phyloP scores from a whole-genome alignment of 371 early-diverging fungal species.

The Syncephalastrum contaminatum region DNA sequence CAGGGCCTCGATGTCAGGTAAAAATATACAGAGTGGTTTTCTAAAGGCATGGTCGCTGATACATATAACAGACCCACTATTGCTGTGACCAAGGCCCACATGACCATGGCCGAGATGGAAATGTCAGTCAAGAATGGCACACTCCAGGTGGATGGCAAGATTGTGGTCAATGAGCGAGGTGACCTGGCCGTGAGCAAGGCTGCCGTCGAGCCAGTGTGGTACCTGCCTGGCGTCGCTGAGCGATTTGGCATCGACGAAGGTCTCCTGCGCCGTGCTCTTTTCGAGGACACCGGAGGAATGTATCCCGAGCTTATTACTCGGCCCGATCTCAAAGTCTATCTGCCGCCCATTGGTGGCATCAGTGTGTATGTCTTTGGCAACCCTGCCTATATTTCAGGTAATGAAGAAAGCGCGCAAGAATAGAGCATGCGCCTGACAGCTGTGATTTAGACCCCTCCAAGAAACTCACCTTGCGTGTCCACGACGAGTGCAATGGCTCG shows the following conservation, averaged over 20 bases:
- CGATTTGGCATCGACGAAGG: conserved; percentile 89
- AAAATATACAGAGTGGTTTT: too few species aligned
- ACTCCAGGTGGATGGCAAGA: conserved; percentile 77
- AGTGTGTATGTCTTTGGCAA: conserved; percentile 94
- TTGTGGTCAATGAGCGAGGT: conserved; percentile 77
- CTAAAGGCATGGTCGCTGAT: too few species aligned
- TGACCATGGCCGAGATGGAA: conserved; percentile 91
- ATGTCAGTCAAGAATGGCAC: conserved; percentile 64
- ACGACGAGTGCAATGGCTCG: conserved; percentile 93
- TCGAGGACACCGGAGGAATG: conserved; percentile 88
- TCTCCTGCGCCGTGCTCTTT: conserved; percentile 80
- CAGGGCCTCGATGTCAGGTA: conserved; percentile 81
- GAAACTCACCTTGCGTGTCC: conserved; percentile 85
- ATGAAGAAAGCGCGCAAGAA: neutral
- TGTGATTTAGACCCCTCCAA: conserved; percentile 68
- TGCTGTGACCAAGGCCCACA: conserved; percentile 93
- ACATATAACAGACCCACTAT: conserved; percentile 72
- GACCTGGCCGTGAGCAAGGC: conserved; percentile 92
- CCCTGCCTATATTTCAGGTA: conserved; percentile 71
- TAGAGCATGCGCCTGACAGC: neutral
- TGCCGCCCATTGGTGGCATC: conserved; percentile 94
- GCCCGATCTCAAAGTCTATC: conserved; percentile 90
- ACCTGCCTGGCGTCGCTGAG: conserved; percentile 89
- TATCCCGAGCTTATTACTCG: conserved; percentile 95
- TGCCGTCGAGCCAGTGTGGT: conserved; percentile 97